Percentiles rank a stretch among this genome's conserved stretches.
Evolutionary conservation across 2,329 filamentous ascomycete genomes (phyloP).

Genomic region (Epichloe uncinata): DNA sequence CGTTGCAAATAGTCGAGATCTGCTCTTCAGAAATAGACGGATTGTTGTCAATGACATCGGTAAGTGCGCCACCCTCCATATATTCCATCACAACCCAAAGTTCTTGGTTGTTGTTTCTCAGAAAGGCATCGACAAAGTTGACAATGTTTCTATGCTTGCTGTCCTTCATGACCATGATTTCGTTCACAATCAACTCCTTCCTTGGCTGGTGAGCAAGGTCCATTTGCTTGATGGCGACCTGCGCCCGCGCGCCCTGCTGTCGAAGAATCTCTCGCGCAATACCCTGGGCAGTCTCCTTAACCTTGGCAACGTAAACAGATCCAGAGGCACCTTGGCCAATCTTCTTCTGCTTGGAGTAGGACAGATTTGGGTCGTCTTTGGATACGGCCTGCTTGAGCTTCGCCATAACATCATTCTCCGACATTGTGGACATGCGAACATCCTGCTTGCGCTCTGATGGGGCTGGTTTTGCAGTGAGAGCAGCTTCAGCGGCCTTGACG

Average conservation of each 20-base stretch:
- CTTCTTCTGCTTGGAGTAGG: slow-evolving; percentile 99
- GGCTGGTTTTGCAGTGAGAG: slow-evolving; percentile 69
- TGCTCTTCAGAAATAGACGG: slow-evolving; percentile 87
- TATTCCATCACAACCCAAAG: slow-evolving; percentile 99
- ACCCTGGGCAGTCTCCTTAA: slow-evolving; percentile 82
- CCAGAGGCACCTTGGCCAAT: slow-evolving; percentile 97
- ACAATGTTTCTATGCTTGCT: slow-evolving; percentile 97
- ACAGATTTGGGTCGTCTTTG: slow-evolving; percentile 85
- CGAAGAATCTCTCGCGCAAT: slow-evolving; percentile 68
- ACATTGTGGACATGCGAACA: slow-evolving; percentile 97
- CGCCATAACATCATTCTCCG: slow-evolving; percentile 92
- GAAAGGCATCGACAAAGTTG: slow-evolving; percentile 93
- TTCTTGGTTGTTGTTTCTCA: slow-evolving; percentile 87
- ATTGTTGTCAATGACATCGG: slow-evolving; percentile 98
- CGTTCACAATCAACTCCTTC: slow-evolving; percentile 97
- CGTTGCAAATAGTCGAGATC: slow-evolving; percentile 91
- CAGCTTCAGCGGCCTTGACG: slow-evolving; percentile 80
- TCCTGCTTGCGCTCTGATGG: slow-evolving; percentile 70
- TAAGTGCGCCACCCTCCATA: slow-evolving; percentile 96
- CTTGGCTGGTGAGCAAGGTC: slow-evolving; percentile 92
- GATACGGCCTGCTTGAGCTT: slow-evolving; percentile 90
- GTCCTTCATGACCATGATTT: slow-evolving; percentile 99
- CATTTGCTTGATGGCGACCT: slow-evolving; percentile 99
- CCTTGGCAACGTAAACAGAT: slow-evolving; percentile 93
- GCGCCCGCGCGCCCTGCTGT: slow-evolving; percentile 65